Percentiles rank a stretch among this genome's conserved stretches.
Evolutionary conservation across 2,329 filamentous ascomycete genomes (phyloP).

Genomic region (Fusarium newnesense): DNA sequence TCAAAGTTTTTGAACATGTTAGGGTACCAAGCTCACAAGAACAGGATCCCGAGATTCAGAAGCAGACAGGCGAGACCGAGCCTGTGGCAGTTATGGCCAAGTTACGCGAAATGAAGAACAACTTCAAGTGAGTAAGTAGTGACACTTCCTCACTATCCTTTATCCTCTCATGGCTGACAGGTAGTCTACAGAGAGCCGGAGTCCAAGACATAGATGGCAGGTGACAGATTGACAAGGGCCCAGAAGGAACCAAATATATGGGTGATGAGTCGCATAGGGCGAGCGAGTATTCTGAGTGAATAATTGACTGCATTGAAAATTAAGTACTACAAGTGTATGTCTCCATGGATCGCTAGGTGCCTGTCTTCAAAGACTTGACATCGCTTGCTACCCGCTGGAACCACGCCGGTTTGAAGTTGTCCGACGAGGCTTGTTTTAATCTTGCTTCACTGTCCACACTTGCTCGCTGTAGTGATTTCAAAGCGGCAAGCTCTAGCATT

Average conservation of each 20-base stretch:
- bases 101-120: constrained; percentile 91
- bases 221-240: not conserved
- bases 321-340: constrained; percentile 41
- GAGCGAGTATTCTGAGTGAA: constrained; percentile 3
- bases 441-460: constrained; percentile 78
- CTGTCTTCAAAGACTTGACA: constrained; percentile 37
- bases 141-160: not conserved
- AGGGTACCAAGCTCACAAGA: not conserved
- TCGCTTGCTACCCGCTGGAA: constrained; percentile 48
- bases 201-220: constrained; percentile 47
- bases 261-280: not conserved
- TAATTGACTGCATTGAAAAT: not conserved
- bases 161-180: constrained; percentile 1
- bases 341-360: constrained; percentile 51
- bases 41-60: constrained; percentile 84
- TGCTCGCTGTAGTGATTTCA: constrained; percentile 64
- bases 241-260: not conserved
- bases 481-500: constrained; percentile 75
- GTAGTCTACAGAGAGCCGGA: constrained; percentile 30
- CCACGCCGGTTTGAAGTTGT: constrained; percentile 36
- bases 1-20: constrained; percentile 13
- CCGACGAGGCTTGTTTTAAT: constrained; percentile 54
- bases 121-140: constrained; percentile 66
- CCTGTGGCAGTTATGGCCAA: constrained; percentile 86
- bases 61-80: constrained; percentile 82